Evolutionary conservation across 495 filamentous ascomycete species (phyloP).

Genomic region (Penicillium salamii): DNA sequence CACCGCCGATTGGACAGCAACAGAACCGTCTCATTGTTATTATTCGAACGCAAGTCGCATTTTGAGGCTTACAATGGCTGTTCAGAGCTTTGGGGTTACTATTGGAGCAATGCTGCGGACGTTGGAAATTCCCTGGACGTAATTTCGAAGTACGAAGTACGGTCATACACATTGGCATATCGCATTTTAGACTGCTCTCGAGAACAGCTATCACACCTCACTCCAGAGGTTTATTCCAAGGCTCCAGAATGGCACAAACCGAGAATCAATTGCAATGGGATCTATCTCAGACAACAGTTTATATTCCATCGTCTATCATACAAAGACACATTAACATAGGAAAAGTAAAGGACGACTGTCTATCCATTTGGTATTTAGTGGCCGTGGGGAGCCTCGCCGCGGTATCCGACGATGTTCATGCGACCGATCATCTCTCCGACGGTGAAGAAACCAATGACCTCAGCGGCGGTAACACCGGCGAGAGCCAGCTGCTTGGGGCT

Average conservation of each 20-base stretch:
- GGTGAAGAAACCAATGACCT: slow-evolving; percentile 95
- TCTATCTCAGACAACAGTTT: slow-evolving; percentile 50
- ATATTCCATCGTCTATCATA: slow-evolving; percentile 57
- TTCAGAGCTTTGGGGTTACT: too few relatives aligned
- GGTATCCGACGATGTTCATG: slow-evolving; percentile 90
- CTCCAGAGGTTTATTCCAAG: too few relatives aligned
- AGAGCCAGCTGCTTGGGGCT: slow-evolving; percentile 64
- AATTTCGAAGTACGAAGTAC: too few relatives aligned
- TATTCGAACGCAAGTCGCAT: too few relatives aligned
- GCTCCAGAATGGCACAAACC: neutral
- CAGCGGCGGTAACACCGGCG: slow-evolving; percentile 73
- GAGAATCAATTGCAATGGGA: slow-evolving; percentile 17
- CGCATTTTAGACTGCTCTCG: too few relatives aligned
- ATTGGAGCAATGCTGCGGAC: too few relatives aligned
- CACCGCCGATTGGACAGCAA: neutral
- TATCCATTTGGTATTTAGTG: slow-evolving; percentile 62
- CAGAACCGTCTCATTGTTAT: neutral
- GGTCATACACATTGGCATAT: too few relatives aligned
- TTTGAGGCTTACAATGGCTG: too few relatives aligned
- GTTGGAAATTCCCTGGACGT: too few relatives aligned
- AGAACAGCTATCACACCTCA: too few relatives aligned
- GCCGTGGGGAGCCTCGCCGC: slow-evolving; percentile 60
- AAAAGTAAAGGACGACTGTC: slow-evolving; percentile 29
- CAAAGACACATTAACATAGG: slow-evolving; percentile 43
- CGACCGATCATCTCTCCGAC: slow-evolving; percentile 95